Evolutionary conservation across 176 grass and related monocot genomes (phyloP), one percentile per base, ranked within the genome.

Genomic region (Rhynchospora breviuscula): DNA sequence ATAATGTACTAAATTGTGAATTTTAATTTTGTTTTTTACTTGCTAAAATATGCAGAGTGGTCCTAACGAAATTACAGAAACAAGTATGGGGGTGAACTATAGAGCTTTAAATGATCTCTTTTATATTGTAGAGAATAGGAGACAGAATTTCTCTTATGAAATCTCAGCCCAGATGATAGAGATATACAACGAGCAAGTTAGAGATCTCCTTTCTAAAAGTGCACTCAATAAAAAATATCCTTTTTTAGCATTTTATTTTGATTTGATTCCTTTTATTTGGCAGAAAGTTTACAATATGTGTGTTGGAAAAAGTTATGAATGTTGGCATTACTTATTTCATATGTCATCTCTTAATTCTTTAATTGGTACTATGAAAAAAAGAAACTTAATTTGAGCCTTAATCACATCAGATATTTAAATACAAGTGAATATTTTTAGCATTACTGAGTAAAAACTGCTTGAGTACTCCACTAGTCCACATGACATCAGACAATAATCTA

Each of bases 181-280:
- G 84, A 91, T 98, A 73, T 98, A 98, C 74, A 98, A 98, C 40
- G 95, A 98, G 83, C 95, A 98, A 94, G 92, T 98, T 61, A 91
- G 92, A 85, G 95, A 98, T 82, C 95, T 98, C 58, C 95, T 98
- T 86, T 90, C 91, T 17, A 95, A 80, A 81, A 93, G 84, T 83
- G 87, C 90, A 82, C 63, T 79, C 45, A 90, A 87, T 59, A 89
- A 93, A 85, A 98, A 89, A 98, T 95, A 98, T 98, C 95, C 95
- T 98, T 98, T 85, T 77, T 11, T 62, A 70, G 1, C 18, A 40
- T 59, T 69, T 84, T 71, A 23, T 77, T 59, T 73, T 79, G 12
- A 21, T 83, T 81, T 14, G 44, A 19, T 10, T 77, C 31, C 66
- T 57, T 33, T 56, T 67, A 63, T 23, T 65, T 47, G 40, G 71